Conservation (phyloP, 2,329 filamentous ascomycete genomes). For the Bipolaris victoriae region DNA sequence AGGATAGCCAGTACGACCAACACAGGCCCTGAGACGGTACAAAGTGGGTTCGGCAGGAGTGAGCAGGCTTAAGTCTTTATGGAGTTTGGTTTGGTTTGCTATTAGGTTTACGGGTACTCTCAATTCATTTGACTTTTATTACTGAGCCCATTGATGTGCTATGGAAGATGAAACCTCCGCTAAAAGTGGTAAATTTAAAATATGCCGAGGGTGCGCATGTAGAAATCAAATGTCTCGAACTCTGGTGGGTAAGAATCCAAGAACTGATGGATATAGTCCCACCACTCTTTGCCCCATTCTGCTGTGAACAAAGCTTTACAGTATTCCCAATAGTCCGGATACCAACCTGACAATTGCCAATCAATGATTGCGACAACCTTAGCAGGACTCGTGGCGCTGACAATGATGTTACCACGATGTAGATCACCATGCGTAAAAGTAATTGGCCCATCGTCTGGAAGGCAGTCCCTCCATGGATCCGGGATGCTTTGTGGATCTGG, state of each 20-base stretch:
- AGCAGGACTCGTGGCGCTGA: background rate
- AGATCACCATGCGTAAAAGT: background rate
- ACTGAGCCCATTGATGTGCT: background rate
- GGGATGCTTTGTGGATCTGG: background rate
- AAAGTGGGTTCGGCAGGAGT: background rate
- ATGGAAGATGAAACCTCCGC: background rate
- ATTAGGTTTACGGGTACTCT: background rate
- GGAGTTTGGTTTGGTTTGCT: background rate
- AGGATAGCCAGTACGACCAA: background rate
- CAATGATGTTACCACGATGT: background rate
- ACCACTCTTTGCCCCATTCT: background rate
- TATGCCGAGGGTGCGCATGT: background rate
- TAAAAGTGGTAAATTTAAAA: background rate
- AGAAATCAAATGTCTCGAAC: background rate
- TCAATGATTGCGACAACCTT: background rate
- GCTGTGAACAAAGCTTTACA: background rate
- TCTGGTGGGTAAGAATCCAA: background rate
- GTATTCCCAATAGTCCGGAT: background rate
- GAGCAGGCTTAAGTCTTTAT: background rate
- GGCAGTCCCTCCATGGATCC: background rate
- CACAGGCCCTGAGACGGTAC: background rate
- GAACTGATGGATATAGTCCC: background rate
- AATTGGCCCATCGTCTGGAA: background rate
- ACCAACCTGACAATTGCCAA: background rate
- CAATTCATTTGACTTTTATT: background rate